Conservation (phyloP, 208 protist genomes). For the Leishmania gerbilli region DNA sequence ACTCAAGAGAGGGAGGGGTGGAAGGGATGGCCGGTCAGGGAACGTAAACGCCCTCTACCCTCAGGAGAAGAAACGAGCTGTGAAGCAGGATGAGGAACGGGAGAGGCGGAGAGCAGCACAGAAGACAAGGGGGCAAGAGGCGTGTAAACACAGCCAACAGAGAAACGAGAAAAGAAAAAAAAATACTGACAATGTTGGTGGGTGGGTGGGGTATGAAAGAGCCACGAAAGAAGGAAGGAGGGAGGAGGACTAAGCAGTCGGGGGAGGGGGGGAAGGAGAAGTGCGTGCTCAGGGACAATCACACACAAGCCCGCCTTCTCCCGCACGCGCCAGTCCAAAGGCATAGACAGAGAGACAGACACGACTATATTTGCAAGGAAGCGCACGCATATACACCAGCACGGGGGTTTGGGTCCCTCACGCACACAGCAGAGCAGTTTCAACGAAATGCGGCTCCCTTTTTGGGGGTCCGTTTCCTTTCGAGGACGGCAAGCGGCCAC, state of each 20-base stretch:
- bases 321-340: neutral
- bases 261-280: conserved; percentile 2
- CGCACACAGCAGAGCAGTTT: neutral
- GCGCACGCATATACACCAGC: neutral
- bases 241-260: neutral
- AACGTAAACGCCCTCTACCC: no score
- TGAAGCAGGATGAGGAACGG: conserved; percentile 1
- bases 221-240: neutral
- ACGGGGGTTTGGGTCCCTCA: neutral
- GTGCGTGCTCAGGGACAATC: neutral
- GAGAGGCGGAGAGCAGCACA: neutral
- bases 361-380: neutral
- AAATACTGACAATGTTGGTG: neutral
- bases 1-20: neutral
- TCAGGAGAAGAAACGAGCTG: neutral
- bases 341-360: neutral
- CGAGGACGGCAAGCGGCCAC: neutral
- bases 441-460: neutral
- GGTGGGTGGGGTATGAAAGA: neutral
- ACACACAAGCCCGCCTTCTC: neutral
- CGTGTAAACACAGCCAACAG: neutral
- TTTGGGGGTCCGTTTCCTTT: neutral
- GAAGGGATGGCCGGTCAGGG: no score
- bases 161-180: neutral
- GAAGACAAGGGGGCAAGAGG: neutral